phyloP scores from a whole-genome alignment of 2,329 filamentous ascomycete genomes.

The Acrocalymma vagum region DNA sequence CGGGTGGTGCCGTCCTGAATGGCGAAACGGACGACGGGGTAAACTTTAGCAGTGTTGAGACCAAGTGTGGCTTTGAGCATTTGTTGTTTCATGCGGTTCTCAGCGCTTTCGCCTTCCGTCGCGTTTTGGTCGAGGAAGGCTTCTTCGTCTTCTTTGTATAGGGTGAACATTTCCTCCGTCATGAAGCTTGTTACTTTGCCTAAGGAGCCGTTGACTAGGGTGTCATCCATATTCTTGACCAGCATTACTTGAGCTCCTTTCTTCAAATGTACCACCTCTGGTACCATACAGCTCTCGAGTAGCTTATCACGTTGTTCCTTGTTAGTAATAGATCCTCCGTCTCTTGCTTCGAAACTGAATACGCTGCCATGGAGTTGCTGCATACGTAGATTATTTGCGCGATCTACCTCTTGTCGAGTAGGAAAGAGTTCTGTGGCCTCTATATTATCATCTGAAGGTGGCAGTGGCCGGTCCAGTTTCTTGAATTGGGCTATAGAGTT shows the following conservation, averaged over 20 bases:
- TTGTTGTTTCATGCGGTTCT: constrained; percentile 49
- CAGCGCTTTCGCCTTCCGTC: constrained; percentile 57
- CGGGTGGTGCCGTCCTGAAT: constrained; percentile 79
- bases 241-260: constrained; percentile 97
- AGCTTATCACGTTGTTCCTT: constrained; percentile 76
- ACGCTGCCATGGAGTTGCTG: constrained; percentile 72
- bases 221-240: constrained; percentile 98
- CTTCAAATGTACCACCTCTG: constrained; percentile 80
- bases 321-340: constrained; percentile 75
- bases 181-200: constrained; percentile 87
- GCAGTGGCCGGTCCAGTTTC: constrained; percentile 70
- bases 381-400: constrained; percentile 81
- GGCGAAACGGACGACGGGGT: constrained; percentile 85
- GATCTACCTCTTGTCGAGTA: constrained; percentile 87
- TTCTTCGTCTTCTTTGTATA: constrained; percentile 66
- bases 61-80: constrained; percentile 58
- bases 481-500: constrained; percentile 80
- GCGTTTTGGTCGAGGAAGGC: too few species aligned
- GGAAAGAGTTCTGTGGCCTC: constrained; percentile 94
- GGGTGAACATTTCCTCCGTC: constrained; percentile 69
- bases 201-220: constrained; percentile 91
- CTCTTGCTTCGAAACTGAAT: constrained; percentile 75
- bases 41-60: constrained; percentile 65
- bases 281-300: constrained; percentile 91
- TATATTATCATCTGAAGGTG: constrained; percentile 74